These are phyloP conservation scores for Aureobasidium uvarum DNA, from an alignment of 2,329 filamentous ascomycete species.

Conservation along the genomic window DNA sequence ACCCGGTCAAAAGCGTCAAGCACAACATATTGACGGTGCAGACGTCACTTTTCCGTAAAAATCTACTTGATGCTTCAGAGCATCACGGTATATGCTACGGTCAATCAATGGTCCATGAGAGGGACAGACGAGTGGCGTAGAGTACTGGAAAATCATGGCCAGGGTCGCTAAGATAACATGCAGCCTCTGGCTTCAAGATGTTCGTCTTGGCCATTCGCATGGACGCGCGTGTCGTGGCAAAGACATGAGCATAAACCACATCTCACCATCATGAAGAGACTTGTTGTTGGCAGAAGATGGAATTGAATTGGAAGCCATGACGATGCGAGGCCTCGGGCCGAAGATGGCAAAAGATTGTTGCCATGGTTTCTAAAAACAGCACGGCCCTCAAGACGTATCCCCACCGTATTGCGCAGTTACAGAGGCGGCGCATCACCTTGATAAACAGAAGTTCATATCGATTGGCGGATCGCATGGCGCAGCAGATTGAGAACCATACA, in stretches of 20 bases:
- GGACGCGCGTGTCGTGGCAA: slow-evolving; percentile 2
- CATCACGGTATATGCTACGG: not conserved
- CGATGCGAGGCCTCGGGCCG: slow-evolving; percentile 9
- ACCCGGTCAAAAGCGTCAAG: too few relatives aligned
- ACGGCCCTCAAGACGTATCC: not conserved
- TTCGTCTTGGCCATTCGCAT: not conserved
- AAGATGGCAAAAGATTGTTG: slow-evolving; percentile 13
- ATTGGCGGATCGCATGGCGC: slow-evolving; percentile 23
- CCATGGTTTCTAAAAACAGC: slow-evolving; percentile 24
- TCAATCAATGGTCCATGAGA: not conserved
- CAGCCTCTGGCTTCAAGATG: not conserved
- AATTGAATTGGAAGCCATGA: not conserved
- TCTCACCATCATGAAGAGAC: not conserved
- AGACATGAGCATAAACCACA: not conserved
- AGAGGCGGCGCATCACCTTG: slow-evolving; percentile 10
- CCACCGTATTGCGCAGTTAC: slow-evolving; percentile 1
- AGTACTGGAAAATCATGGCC: not conserved
- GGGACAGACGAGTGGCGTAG: not conserved
- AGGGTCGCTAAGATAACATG: not conserved
- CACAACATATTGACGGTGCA: too few relatives aligned
- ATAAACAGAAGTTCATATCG: slow-evolving; percentile 19
- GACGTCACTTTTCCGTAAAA: not conserved
- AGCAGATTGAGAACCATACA: not conserved
- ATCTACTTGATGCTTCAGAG: not conserved
- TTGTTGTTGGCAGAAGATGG: slow-evolving; percentile 9